Evolutionary conservation across 371 early-diverging fungal genomes (phyloP), one percentile per base, ranked within the genome.

Genomic region (Dinochytrium kinnereticum): DNA sequence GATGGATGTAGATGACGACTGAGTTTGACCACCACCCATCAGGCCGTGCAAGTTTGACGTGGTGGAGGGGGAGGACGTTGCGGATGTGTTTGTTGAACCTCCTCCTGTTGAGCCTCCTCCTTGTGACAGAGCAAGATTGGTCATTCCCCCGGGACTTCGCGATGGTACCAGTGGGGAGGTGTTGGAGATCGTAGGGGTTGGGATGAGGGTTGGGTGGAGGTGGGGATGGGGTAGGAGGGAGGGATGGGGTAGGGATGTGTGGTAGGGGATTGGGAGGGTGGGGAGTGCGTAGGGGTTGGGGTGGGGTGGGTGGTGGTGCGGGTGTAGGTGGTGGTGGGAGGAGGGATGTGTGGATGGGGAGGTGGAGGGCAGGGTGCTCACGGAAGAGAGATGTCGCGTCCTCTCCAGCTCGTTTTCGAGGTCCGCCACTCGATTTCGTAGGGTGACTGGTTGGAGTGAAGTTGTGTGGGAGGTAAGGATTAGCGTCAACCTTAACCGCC

Each of bases 331-430:
- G n/a, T n/a, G n/a, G n/a, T n/a, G 57, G 57, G 57, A 55, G 57
- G 24, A 55, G 7, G 15, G 57, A 30, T 19, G 24, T 15, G n/a
- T n/a, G n/a, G n/a, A n/a, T n/a, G n/a, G n/a, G n/a, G n/a, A n/a
- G n/a, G n/a, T n/a, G n/a, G n/a, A n/a, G n/a, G n/a, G n/a, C n/a
- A n/a, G n/a, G n/a, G n/a, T n/a, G n/a, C n/a, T n/a, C n/a, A n/a
- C n/a, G n/a, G n/a, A n/a, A n/a, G n/a, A n/a, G n/a, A n/a, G n/a
- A 15, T 55, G 57, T 10, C 57, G 57, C 5, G 57, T 3, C 26
- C 26, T 2, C 30, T 66, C 66, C 38, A 66, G 44, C 44, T 66
- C 44, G 17, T 39, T 44, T 30, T 66, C 66, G 2, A 66, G 44
- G 40, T 40, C 39, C 15, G 17, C 49, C 10, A 66, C 34, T 3